Evolutionary conservation across 768 basidiomycete species (phyloP), one percentile per base, ranked within the genome.

Genomic region (Crassisporium funariophilum): DNA sequence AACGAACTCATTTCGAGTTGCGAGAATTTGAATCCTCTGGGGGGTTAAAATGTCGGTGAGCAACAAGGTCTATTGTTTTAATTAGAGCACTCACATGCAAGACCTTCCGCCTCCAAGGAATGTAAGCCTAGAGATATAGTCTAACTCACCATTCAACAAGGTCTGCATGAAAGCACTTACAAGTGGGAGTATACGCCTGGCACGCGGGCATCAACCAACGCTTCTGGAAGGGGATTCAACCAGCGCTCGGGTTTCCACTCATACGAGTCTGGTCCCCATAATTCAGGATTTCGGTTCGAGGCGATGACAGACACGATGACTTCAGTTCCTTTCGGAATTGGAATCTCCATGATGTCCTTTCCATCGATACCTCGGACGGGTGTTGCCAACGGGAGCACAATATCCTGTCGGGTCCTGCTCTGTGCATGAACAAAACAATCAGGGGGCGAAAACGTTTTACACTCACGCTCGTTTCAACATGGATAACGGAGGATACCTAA

Each of bases 231-330:
- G 24, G 47, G 58, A 1, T 57, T 57, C 3, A 78, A 56, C 78
- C 79, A 81, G 15, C 78, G 58, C 47, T 78, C 76, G 0, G 77
- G 77, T 38, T 73, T 77, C 68, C 74, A 78, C 47, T 76, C 71
- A 11, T 62, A 29, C 2, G 72, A 71, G 49, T 79, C 77, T 2
- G 68, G 64, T 8, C 77, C 78, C 77, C 76, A 81, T 13, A 78
- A 51, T 10, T 64, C 63, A 13, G 61, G 63, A 35, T 68, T 68
- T 0, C 65, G 58, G 47, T 78, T 78, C 2, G 66, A 69, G 29
- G 29, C 71, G 63, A 43, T 67, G 35, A 57, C 65, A 45, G 48
- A 75, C 41, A 42, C 56, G 24, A 29, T 52, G 9, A 64, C 34
- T 9, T 53, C 50, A 1, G 75, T 77, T 27, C 67, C 67, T 29